Percentiles rank a stretch among this genome's conserved stretches.
Conservation (phyloP, 805 yeast species). For the Saccharomycopsis fibuligera region DNA sequence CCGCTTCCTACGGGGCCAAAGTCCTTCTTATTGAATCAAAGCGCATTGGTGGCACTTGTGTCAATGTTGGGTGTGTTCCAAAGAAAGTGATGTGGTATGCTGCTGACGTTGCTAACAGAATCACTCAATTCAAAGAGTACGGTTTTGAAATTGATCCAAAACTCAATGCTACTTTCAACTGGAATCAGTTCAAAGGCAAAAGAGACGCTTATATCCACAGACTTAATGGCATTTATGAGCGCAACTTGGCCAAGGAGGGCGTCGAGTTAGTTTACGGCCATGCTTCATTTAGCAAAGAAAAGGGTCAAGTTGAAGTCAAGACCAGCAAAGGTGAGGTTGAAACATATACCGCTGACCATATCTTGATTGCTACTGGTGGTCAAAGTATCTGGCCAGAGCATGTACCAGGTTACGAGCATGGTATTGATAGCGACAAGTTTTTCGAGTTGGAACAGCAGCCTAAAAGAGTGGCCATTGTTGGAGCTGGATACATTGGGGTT, state of each 20-base stretch:
- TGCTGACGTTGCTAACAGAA: conserved; percentile 74
- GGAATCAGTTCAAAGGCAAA: conserved; percentile 76
- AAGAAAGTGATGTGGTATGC: conserved; percentile 99
- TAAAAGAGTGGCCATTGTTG: conserved; percentile 86
- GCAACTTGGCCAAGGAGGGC: conserved; percentile 80
- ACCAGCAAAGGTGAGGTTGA: conserved; percentile 53
- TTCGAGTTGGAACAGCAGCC: conserved; percentile 80
- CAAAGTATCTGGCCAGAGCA: conserved; percentile 60
- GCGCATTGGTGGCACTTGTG: conserved; percentile 96
- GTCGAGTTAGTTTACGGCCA: conserved; percentile 83
- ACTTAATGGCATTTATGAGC: conserved; percentile 88
- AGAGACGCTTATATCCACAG: conserved; percentile 88
- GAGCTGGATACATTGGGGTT: conserved; percentile 96
- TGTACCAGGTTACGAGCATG: conserved; percentile 77
- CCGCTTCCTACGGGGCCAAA: conserved; percentile 89
- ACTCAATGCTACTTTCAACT: conserved; percentile 59
- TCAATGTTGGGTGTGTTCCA: conserved; percentile 98
- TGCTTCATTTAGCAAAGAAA: conserved; percentile 68
- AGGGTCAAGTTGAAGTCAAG: conserved; percentile 70
- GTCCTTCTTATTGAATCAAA: conserved; percentile 75
- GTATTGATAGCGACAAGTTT: conserved; percentile 87
- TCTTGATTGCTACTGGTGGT: conserved; percentile 93
- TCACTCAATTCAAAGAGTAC: conserved; percentile 71
- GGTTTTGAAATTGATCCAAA: conserved; percentile 57
- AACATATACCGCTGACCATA: conserved; percentile 69